A percentile compares a stretch with the other conserved stretches of the same genome.
Conservation (phyloP, 805 yeast species). For the Candida qinlingensis region DNA sequence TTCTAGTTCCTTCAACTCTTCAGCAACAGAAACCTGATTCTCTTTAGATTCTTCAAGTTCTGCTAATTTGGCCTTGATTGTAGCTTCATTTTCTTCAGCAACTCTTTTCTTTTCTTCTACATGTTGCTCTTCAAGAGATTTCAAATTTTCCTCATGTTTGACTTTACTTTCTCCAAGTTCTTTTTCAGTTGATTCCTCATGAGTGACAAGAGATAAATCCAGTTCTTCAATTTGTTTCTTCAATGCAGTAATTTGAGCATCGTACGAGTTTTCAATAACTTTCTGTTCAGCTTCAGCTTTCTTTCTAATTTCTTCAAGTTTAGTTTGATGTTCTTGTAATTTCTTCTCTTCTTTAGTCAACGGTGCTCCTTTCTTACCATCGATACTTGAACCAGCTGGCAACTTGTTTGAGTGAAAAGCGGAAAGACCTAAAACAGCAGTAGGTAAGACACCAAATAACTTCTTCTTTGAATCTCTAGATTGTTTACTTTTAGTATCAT, state of each 20-base stretch:
- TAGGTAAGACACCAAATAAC: slow-evolving; percentile 10
- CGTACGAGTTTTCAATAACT: slow-evolving; percentile 16
- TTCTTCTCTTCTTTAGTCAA: slow-evolving; percentile 19
- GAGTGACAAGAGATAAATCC: slow-evolving; percentile 15
- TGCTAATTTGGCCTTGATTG: slow-evolving; percentile 14
- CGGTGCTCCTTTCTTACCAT: slow-evolving; percentile 5
- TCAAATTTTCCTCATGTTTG: slow-evolving; percentile 13
- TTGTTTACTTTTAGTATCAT: background rate
- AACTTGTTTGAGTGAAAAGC: background rate
- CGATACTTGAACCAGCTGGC: background rate
- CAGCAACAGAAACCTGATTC: slow-evolving; percentile 16
- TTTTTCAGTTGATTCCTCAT: slow-evolving; percentile 10
- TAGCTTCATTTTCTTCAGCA: slow-evolving; percentile 21
- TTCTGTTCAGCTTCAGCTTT: slow-evolving; percentile 15
- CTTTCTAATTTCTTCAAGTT: slow-evolving; percentile 13
- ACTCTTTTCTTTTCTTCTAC: slow-evolving; percentile 17
- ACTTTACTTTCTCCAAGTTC: slow-evolving; percentile 14
- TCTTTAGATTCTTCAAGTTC: slow-evolving; percentile 20
- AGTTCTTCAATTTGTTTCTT: slow-evolving; percentile 19
- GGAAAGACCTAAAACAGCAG: background rate
- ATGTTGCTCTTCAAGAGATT: slow-evolving; percentile 20
- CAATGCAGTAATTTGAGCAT: slow-evolving; percentile 17
- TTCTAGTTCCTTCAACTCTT: slow-evolving; percentile 21
- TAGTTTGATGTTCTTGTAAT: slow-evolving; percentile 15
- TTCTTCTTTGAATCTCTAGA: slow-evolving; percentile 5